Conservation (phyloP, 805 yeast genomes). For the Grigorovia humatica region DNA sequence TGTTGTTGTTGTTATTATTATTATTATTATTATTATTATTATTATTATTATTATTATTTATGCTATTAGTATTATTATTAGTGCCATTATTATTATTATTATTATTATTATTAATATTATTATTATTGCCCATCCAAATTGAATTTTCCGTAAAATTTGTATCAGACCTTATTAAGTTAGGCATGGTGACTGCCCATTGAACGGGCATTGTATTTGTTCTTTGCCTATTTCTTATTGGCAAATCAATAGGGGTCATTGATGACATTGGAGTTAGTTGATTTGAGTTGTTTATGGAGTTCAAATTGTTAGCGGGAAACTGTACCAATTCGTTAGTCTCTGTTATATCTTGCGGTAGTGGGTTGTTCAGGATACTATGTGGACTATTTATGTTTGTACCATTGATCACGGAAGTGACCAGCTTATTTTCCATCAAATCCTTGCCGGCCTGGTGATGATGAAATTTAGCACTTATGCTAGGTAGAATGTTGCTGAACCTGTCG, state of each 20-base stretch:
- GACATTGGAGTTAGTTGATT: slow-evolving; percentile 1
- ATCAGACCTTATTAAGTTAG: background rate
- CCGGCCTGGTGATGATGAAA: slow-evolving; percentile 17
- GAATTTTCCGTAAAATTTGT: slow-evolving; percentile 3
- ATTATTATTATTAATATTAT: background rate
- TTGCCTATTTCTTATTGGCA: slow-evolving; percentile 2
- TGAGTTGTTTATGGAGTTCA: background rate
- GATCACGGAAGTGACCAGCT: slow-evolving; percentile 2
- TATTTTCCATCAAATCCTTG: slow-evolving; percentile 2
- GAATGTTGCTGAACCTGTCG: slow-evolving; percentile 25
- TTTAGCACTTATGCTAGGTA: slow-evolving; percentile 30
- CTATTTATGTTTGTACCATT: background rate
- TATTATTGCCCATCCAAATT: slow-evolving; percentile 1
- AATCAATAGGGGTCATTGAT: background rate
- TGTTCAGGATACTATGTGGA: slow-evolving; percentile 1
- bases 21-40: background rate
- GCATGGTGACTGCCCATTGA: slow-evolving; percentile 1
- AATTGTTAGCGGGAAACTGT: slow-evolving; percentile 1
- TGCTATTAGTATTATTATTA: background rate
- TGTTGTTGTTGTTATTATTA: background rate
- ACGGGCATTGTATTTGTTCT: slow-evolving; percentile 6
- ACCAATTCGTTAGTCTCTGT: slow-evolving; percentile 1
- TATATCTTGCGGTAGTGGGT: background rate
- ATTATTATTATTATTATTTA: background rate
- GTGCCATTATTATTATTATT: background rate